Evolutionary conservation across 2,329 filamentous ascomycete species (phyloP).

Genomic region (Claviceps cyperi): DNA sequence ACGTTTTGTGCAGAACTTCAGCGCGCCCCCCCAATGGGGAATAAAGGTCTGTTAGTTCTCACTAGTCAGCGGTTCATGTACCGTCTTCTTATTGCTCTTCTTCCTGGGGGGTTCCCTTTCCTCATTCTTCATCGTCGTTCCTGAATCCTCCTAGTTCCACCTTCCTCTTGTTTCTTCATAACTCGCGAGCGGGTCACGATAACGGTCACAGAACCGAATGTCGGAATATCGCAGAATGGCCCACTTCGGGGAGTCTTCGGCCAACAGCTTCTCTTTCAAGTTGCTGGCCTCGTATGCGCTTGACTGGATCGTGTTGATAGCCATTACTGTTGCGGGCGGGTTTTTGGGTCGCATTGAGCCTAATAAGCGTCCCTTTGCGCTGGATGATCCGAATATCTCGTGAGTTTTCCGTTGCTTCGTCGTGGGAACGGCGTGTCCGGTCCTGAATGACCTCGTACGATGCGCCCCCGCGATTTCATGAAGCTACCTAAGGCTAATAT

Average conservation of each 20-base stretch:
- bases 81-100: neutral
- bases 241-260: constrained; percentile 9
- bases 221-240: constrained; percentile 16
- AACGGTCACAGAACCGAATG: constrained; percentile 9
- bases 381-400: constrained; percentile 62
- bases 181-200: neutral
- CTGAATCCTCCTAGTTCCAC: neutral
- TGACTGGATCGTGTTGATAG: constrained; percentile 58
- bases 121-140: too few relatives aligned
- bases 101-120: neutral
- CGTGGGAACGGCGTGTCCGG: neutral
- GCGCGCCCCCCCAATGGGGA: too few relatives aligned
- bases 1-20: too few relatives aligned
- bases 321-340: constrained; percentile 40
- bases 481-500: neutral
- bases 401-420: constrained; percentile 17
- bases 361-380: constrained; percentile 56
- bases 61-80: too few relatives aligned
- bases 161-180: neutral
- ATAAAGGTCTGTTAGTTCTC: too few relatives aligned
- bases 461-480: neutral
- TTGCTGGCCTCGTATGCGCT: constrained; percentile 52
- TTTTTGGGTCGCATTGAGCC: constrained; percentile 47
- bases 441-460: neutral
- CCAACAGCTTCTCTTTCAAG: constrained; percentile 16